Evolutionary conservation across 805 yeast species (phyloP), one percentile per base, ranked within the genome.

Genomic region (Candida lessepsii): DNA sequence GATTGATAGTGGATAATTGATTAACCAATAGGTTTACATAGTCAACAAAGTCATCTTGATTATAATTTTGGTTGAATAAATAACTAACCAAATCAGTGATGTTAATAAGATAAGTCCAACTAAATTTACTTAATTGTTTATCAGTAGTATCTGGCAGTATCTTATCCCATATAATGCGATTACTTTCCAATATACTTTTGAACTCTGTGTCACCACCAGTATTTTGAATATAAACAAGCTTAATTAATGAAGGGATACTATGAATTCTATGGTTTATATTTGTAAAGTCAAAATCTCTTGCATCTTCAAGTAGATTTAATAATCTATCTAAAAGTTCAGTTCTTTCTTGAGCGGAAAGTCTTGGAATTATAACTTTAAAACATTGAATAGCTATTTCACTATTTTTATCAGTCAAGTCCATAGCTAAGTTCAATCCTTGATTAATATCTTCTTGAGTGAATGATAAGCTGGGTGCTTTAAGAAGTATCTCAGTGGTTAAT

Each of bases 341-440:
- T 20, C 14, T 13, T 20, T 32, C 13, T 2, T 7, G 8, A 4
- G 19, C 2, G 5, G 28, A 13, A 21, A 32, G 19, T 10, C 27
- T 32, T 7, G 35, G 35, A 11, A 39, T 29, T 2, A 39, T 14
- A 8, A 40, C 72, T 51, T 76, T 78, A 20, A 84, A 63, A 11
- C 81, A 65, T 28, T 80, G 74, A 0, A 96, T 89, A 7, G 90
- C 96, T 17, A 86, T 82, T 44, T 89, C 96, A 32, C 86, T 81
- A 42, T 72, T 78, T 39, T 89, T 78, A 27, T 83, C 79, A 34
- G 65, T 72, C 46, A 75, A 56, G 37, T 70, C 71, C 19, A 53
- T 45, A 29, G 75, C 49, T 34, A 70, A 47, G 2, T 23, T 25
- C 2, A 42, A 13, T 6, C 45, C 35, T 11, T 39, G 29, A 3